phyloP scores from a whole-genome alignment of 2,329 filamentous ascomycete genomes.

The Diaporthe nobilis region DNA sequence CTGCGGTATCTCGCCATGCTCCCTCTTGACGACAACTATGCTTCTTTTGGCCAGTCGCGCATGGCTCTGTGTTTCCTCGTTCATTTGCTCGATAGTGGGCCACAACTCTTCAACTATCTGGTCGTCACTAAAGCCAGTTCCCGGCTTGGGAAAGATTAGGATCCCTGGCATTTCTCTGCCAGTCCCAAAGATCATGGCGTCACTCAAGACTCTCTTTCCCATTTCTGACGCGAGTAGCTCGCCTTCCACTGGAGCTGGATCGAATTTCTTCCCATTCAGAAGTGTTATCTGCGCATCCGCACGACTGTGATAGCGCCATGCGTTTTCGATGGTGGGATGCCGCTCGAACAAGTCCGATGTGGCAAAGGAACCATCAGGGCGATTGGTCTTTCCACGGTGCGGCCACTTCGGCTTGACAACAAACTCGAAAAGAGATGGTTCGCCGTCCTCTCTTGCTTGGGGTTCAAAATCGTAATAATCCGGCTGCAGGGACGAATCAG shows the following conservation, averaged over 20 bases:
- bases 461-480: conserved; percentile 61
- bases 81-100: conserved; percentile 61
- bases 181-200: conserved; percentile 74
- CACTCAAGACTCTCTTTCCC: conserved; percentile 59
- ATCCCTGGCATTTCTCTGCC: conserved; percentile 68
- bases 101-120: conserved; percentile 58
- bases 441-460: conserved; percentile 50
- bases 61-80: conserved; percentile 64
- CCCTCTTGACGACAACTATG: conserved; percentile 61
- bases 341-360: conserved; percentile 74
- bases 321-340: conserved; percentile 64
- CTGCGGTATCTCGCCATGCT: conserved; percentile 45
- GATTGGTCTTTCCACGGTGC: conserved; percentile 70
- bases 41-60: conserved; percentile 63
- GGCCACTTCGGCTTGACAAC: conserved; percentile 71
- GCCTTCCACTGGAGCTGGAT: conserved; percentile 73
- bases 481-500: conserved; percentile 44
- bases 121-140: conserved; percentile 47
- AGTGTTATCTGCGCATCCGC: conserved; percentile 74
- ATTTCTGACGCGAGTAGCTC: conserved; percentile 57
- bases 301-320: conserved; percentile 75
- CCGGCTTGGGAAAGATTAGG: conserved; percentile 63
- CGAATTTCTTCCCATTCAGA: conserved; percentile 78
- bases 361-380: conserved; percentile 71
- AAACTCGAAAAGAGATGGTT: conserved; percentile 61